These are phyloP conservation scores for Arthroderma uncinatum DNA, from an alignment of 2,329 filamentous ascomycete species.

Conservation along the genomic window DNA sequence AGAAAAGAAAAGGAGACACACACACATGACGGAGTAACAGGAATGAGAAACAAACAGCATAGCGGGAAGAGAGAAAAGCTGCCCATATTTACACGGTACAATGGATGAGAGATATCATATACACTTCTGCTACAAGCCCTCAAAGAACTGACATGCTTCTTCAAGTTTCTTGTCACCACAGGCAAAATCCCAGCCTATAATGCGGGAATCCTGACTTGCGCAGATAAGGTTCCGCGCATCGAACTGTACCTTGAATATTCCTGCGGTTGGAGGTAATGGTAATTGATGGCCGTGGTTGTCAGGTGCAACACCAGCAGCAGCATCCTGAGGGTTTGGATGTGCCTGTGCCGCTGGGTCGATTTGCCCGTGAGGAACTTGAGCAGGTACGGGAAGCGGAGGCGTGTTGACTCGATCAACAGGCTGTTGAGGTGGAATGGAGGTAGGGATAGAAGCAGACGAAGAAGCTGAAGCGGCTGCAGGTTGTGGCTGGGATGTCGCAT, in stretches of 20 bases:
- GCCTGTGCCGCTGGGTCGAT: neutral
- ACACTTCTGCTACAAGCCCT: constrained; percentile 25
- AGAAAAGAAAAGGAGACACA: neutral
- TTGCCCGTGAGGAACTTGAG: neutral
- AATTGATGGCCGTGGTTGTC: neutral
- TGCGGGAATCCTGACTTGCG: constrained; percentile 80
- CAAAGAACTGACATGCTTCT: constrained; percentile 68
- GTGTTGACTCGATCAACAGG: neutral
- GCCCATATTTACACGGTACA: no score
- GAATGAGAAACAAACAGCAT: neutral
- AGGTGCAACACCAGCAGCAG: neutral
- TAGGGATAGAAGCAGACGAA: no score
- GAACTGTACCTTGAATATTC: constrained; percentile 95
- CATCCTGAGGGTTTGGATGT: neutral
- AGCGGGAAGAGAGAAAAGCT: neutral
- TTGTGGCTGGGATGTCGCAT: neutral
- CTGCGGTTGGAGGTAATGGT: constrained; percentile 20
- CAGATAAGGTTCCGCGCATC: constrained; percentile 88
- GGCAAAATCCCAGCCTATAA: constrained; percentile 97
- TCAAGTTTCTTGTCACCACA: constrained; percentile 71
- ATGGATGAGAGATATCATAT: no score
- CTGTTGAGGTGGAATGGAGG: neutral
- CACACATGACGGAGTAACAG: no score
- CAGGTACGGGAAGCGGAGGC: neutral
- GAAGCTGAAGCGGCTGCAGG: neutral